Evolutionary conservation across 2,329 filamentous ascomycete genomes (phyloP).

Genomic region (Colletotrichum cereale): DNA sequence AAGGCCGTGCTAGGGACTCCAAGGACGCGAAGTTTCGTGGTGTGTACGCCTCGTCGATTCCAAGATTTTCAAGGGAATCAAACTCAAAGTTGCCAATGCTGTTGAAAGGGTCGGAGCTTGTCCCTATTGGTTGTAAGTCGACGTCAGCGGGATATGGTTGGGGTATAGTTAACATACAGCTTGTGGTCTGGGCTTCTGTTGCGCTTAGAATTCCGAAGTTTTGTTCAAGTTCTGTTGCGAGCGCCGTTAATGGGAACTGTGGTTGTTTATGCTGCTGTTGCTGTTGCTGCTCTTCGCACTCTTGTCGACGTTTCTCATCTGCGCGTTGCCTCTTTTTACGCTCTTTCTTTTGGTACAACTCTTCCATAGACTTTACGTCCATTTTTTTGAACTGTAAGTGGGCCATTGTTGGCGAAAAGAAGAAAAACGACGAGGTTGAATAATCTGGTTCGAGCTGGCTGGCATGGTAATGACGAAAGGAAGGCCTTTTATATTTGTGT

Average conservation of each 20-base stretch:
- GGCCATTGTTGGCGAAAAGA: not conserved
- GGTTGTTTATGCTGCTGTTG: not conserved
- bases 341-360: constrained; percentile 4
- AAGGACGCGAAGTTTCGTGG: not conserved
- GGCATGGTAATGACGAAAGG: not conserved
- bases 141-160: not conserved
- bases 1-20: not conserved
- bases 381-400: not conserved
- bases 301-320: not conserved
- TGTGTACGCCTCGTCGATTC: not conserved
- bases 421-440: not conserved
- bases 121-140: not conserved
- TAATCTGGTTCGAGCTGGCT: not conserved
- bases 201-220: not conserved
- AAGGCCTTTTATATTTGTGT: not conserved
- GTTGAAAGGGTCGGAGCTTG: not conserved
- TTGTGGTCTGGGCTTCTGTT: constrained; percentile 6
- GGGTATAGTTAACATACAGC: constrained; percentile 8
- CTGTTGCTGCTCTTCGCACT: not conserved
- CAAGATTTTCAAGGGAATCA: not conserved
- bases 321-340: not conserved
- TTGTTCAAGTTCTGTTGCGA: not conserved
- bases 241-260: not conserved
- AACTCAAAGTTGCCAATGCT: not conserved
- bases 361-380: constrained; percentile 1